Percentiles rank a stretch among this genome's conserved stretches.
phyloP scores from a whole-genome alignment of 306 rosid genomes.

The Lupinus albus region DNA sequence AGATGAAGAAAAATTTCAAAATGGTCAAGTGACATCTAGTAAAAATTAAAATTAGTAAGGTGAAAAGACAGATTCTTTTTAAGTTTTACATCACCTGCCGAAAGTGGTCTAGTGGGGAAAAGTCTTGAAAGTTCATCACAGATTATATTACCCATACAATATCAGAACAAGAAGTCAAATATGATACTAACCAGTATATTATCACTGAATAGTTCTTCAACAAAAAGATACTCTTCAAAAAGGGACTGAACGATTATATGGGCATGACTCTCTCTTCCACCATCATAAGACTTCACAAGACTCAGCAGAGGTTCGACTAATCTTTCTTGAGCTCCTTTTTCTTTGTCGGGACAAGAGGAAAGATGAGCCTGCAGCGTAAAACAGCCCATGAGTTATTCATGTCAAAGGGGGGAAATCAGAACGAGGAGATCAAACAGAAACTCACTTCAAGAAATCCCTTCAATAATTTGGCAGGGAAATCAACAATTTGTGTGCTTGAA shows the following conservation, averaged over 20 bases:
- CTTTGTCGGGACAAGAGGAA: constrained; percentile 72
- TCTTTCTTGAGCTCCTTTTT: constrained; percentile 91
- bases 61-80: neutral
- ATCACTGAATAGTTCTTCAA: constrained; percentile 93
- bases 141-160: constrained; percentile 32
- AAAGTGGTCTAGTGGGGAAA: constrained; percentile 29
- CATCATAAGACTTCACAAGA: constrained; percentile 91
- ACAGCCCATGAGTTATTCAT: constrained; percentile 32
- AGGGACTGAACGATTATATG: constrained; percentile 87
- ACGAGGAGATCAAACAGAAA: constrained; percentile 38
- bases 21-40: constrained; percentile 20
- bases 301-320: constrained; percentile 86
- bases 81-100: constrained; percentile 5
- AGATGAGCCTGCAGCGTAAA: constrained; percentile 66
- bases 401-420: constrained; percentile 15
- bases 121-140: constrained; percentile 16
- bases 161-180: constrained; percentile 35
- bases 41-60: constrained; percentile 7
- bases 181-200: constrained; percentile 69
- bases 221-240: constrained; percentile 82
- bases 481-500: constrained; percentile 73
- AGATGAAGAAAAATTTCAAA: constrained; percentile 24
- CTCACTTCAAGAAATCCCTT: constrained; percentile 84
- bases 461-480: constrained; percentile 87
- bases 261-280: constrained; percentile 99